Evolutionary conservation across 2,329 filamentous ascomycete species (phyloP).

Genomic region (Fusarium sp.): DNA sequence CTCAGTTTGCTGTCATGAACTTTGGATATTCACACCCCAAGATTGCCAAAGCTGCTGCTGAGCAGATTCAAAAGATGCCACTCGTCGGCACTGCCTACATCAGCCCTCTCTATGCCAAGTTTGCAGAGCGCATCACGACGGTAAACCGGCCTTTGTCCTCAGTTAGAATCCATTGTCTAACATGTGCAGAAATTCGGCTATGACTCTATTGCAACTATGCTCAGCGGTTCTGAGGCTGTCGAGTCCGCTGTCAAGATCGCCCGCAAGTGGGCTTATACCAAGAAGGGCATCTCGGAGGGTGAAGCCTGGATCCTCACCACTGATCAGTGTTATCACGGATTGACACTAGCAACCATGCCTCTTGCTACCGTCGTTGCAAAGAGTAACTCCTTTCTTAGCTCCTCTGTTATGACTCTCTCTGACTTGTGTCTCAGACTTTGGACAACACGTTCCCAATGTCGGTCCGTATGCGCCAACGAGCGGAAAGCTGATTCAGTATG

Average conservation of each 20-base stretch:
- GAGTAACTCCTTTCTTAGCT: neutral
- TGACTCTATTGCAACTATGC: slow-evolving; percentile 16
- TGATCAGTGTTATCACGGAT: slow-evolving; percentile 17
- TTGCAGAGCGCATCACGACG: slow-evolving; percentile 19
- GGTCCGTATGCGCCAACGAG: slow-evolving; percentile 13
- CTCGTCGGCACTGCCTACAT: slow-evolving; percentile 7
- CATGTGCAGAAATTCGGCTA: slow-evolving; percentile 13
- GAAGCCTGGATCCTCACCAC: slow-evolving; percentile 23
- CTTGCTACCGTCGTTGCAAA: slow-evolving; percentile 10
- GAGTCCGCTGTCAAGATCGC: slow-evolving; percentile 36
- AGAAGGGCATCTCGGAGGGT: slow-evolving; percentile 27
- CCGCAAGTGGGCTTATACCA: slow-evolving; percentile 36
- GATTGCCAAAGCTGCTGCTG: slow-evolving; percentile 8
- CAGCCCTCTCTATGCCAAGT: slow-evolving; percentile 18
- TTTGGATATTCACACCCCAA: slow-evolving; percentile 18
- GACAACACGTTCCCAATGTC: slow-evolving; percentile 13
- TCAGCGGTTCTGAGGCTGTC: slow-evolving; percentile 18
- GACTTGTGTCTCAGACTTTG: slow-evolving; percentile 7
- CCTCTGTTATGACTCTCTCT: neutral
- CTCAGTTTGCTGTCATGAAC: slow-evolving; percentile 14
- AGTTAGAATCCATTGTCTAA: neutral
- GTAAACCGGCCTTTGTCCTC: neutral
- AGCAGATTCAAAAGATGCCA: slow-evolving; percentile 15
- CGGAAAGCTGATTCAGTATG: slow-evolving; percentile 15
- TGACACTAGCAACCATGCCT: slow-evolving; percentile 18